Base-by-base conservation (phyloP, 1,139 yeast species). In the Candida smagusa region DNA sequence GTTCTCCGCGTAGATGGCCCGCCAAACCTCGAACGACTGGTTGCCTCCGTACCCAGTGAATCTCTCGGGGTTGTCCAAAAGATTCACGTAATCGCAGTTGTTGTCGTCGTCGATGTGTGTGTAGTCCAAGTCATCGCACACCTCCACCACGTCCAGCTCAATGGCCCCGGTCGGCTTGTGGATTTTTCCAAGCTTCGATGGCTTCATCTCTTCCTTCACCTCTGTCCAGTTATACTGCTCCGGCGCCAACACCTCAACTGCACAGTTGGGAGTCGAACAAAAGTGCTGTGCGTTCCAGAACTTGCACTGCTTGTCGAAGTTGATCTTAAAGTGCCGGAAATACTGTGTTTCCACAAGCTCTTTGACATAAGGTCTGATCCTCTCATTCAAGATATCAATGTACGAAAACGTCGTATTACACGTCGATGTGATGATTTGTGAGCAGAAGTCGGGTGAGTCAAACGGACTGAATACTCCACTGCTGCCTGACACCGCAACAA, bases 41-140 rank as follows among this genome's bases (percentile, higher is more conserved):
- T 82, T 78, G 25, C 98, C 98, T 31, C 90, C 85, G 57, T 94
- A 94, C 0, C 98, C 98, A 1, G 98, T 94, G 63, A 87, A 94
- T 53, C 98, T 73, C 62, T 94, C 99, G 1, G 96, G 97, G 54
- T 94, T 94, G 41, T 85, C 87, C 21, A 83, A 71, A 42, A 94
- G 73, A 53, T 90, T 88, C 22, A 92, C 95, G 53, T 84, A 84
- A 4, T 88, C 97, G 39, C 96, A 61, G 52, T 73, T 50, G 58
- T 59, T 68, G 42, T 63, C 84, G 43, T 79, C 85, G 45, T 81
- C 86, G 12, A 81, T 75, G 44, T 77, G 77, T 47, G 82, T 76
- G 53, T 79, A 80, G 58, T 78, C 81, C 45, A 68, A 76, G 34
- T 56, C 60, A 34, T 56, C 61, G 34, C 61, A 56, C 3, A 56